A percentile compares a stretch with the other conserved stretches of the same genome.
Conservation (phyloP, 2,329 filamentous ascomycete species). For the Knoxdaviesia proteae region DNA sequence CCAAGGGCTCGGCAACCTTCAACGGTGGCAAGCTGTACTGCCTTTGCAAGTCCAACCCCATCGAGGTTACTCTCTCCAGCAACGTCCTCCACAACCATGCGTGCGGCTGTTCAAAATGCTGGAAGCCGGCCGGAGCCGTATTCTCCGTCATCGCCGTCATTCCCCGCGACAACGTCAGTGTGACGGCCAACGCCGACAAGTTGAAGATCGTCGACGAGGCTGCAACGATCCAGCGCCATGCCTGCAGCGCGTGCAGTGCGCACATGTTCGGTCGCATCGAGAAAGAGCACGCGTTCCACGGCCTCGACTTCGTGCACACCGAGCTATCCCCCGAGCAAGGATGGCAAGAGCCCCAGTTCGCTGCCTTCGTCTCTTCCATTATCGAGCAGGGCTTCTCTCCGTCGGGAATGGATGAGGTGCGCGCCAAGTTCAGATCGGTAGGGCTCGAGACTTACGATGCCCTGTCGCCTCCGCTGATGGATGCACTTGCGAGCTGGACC, state of each 20-base stretch:
- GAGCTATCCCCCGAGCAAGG: slow-evolving; percentile 36
- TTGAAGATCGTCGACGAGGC: slow-evolving; percentile 30
- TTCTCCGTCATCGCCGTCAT: slow-evolving; percentile 45
- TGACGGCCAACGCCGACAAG: slow-evolving; percentile 37
- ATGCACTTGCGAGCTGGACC: slow-evolving; percentile 33
- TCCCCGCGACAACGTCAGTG: slow-evolving; percentile 28
- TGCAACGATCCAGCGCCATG: slow-evolving; percentile 39
- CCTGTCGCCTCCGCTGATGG: slow-evolving; percentile 41
- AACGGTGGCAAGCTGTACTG: slow-evolving; percentile 40
- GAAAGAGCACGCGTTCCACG: slow-evolving; percentile 32
- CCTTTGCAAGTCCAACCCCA: slow-evolving; percentile 31
- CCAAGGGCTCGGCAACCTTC: slow-evolving; percentile 31
- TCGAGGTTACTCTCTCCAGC: slow-evolving; percentile 33
- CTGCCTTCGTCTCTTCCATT: slow-evolving; percentile 44
- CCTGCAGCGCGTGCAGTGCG: slow-evolving; percentile 38
- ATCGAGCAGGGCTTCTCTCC: slow-evolving; percentile 47
- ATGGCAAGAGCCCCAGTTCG: slow-evolving; percentile 56
- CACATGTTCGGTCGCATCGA: slow-evolving; percentile 46
- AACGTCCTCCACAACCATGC: slow-evolving; percentile 50
- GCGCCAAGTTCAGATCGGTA: slow-evolving; percentile 26
- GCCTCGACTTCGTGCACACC: slow-evolving; percentile 16
- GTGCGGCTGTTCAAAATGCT: slow-evolving; percentile 53
- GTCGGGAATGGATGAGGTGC: slow-evolving; percentile 29
- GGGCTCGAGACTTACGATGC: slow-evolving; percentile 43
- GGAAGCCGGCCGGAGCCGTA: slow-evolving; percentile 42